Base-by-base conservation (phyloP, 176 grass and related monocot genomes). In the Puccinellia tenuiflora region DNA sequence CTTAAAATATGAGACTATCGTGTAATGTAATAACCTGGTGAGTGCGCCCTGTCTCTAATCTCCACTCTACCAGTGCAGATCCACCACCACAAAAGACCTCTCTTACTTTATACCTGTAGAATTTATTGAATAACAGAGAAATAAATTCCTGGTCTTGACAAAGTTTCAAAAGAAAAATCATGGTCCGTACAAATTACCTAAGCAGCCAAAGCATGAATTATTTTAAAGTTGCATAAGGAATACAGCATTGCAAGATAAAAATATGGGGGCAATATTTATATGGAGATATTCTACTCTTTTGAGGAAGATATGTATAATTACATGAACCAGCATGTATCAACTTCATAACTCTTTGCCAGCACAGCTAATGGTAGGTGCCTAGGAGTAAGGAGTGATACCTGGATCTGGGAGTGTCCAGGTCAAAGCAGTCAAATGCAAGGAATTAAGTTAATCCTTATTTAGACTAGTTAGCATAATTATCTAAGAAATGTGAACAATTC, bases 11-110 rank as follows among this genome's bases (percentile, higher is more conserved):
- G 30, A 65, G 39, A 65, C 33, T 48, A 18, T 38, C 1, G 5
- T 2, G 65, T 38, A 28, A 59, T 6, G n/a, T 64, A 70, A 50
- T 66, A 76, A 98, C 92, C 92, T 98, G 93, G 82, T 98, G 91
- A 80, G 93, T 98, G 30, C 91, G 89, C 3, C 96, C 93, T 42
- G 96, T 98, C 81, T 98, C 96, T 78, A 95, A 25, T 92, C 85
- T 95, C 96, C 96, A 95, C 68, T 98, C 87, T 38, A 95, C 92
- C 34, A 98, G 72, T 83, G 96, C 89, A 2, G 91, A 93, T 54
- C 90, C 92, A 70, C 92, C 89, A 83, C 59, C 91, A 76, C 83
- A 57, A 71, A 93, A 88, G 31, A 92, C 54, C 56, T 98, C 87
- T 30, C 78, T 92, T 88, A 95, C 87, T 88, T 95, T 91, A 72